Conservation (phyloP, 805 yeast genomes). For the Vanderwaltozyma verrucispora region DNA sequence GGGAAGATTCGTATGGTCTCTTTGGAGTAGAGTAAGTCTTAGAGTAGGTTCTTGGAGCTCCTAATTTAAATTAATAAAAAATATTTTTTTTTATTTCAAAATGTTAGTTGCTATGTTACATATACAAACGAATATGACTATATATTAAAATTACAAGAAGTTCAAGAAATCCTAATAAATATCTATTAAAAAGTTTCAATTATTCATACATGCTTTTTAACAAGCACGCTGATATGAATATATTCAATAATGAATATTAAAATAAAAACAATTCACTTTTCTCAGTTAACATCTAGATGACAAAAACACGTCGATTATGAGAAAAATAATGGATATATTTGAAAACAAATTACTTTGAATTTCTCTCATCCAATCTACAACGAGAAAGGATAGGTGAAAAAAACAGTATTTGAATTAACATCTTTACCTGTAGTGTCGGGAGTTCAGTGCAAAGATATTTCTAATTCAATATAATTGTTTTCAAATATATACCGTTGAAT, state of each 20-base stretch:
- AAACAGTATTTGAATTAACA: background rate
- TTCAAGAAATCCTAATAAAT: slow-evolving; percentile 12
- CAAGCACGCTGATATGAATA: no score
- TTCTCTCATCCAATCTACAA: no score
- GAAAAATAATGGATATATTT: no score
- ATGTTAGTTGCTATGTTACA: slow-evolving; percentile 1
- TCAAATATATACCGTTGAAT: no score
- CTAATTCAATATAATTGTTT: no score
- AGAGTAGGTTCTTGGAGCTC: slow-evolving; percentile 99
- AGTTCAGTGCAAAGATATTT: slow-evolving; percentile 46
- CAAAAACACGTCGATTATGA: no score
- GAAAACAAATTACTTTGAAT: no score
- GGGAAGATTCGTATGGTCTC: slow-evolving; percentile 99
- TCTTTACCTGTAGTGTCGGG: slow-evolving; percentile 80
- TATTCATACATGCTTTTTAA: background rate
- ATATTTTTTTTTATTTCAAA: no score
- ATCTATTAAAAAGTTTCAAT: background rate
- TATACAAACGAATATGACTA: background rate
- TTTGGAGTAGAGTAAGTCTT: slow-evolving; percentile 99
- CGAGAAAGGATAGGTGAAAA: no score
- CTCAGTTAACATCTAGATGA: no score
- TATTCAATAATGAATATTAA: no score
- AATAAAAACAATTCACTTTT: no score
- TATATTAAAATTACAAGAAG: slow-evolving; percentile 3
- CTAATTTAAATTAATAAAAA: slow-evolving; percentile 29